These are phyloP conservation scores for Melaleuca quinquenervia DNA, from an alignment of 345 rosid species.

Conservation along the genomic window DNA sequence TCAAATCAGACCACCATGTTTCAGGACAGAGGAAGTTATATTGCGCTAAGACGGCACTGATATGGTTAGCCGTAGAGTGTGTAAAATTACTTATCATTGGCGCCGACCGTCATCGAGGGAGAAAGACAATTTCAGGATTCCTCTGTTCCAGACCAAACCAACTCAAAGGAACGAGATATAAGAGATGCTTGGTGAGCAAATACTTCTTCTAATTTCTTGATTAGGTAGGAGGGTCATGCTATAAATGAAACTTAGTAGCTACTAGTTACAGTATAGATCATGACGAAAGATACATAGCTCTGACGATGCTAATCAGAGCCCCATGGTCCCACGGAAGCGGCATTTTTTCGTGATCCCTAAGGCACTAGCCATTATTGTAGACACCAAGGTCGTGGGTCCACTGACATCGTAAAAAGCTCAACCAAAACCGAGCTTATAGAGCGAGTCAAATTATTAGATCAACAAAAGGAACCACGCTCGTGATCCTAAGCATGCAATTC, in stretches of 20 bases:
- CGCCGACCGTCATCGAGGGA: neutral
- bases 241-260: neutral
- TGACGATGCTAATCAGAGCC: neutral
- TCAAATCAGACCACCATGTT: neutral
- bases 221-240: neutral
- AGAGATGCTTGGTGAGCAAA: neutral
- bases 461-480: neutral
- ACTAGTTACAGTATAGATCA: neutral
- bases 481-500: neutral
- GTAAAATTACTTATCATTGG: neutral
- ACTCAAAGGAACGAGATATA: neutral
- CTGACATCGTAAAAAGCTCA: neutral
- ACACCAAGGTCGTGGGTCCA: slow-evolving; percentile 1
- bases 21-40: neutral
- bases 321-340: neutral
- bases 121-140: neutral
- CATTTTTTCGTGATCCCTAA: neutral
- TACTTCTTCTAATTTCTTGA: neutral
- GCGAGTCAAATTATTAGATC: neutral
- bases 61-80: neutral
- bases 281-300: neutral
- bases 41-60: neutral
- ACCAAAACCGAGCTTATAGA: neutral
- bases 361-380: neutral
- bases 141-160: neutral